Base-by-base conservation (phyloP, 306 rosid genomes). In the Malus orientalis region DNA sequence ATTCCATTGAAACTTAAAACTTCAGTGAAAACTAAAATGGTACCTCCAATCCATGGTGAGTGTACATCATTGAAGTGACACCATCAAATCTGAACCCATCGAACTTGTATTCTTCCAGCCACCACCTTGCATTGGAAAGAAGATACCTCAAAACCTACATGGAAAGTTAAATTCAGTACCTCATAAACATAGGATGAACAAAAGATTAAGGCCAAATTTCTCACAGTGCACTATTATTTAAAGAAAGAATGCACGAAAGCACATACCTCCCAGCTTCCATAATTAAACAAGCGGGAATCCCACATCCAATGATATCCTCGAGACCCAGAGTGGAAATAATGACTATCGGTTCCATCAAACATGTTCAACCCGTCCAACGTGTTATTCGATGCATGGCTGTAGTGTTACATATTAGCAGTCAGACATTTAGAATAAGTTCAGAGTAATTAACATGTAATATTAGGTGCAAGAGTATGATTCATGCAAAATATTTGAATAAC, bases 231-330 rank as follows among this genome's bases (percentile, higher is more conserved):
- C 38, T 73, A 51, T 69, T 23, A 27, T 61, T 15, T 23, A 25
- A 76, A 67, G 71, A 72, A 70, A 45, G 55, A 42, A 73, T 27
- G 23, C 25, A 69, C 68, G 76, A 80, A 69, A 76, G 68, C 64
- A 75, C 93, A 69, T 88, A 96, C 99, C 91, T 96, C 99, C 99
- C 99, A 96, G 86, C 93, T 92, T 89, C 98, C 99, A 81, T 96
- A 96, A 82, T 96, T 96, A 75, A 96, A 96, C 86, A 96, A 96
- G 74, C 99, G 99, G 87, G 99, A 96, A 75, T 96, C 99, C 99
- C 99, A 96, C 96, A 96, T 89, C 99, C 99, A 96, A 80, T 96
- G 99, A 87, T 96, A 88, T 78, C 99, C 99, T 30, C 96, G 97
- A 61, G 98, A 78, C 54, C 99, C 99, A 81, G 97, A 79, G 88